Percentiles rank a stretch among this genome's conserved stretches.
phyloP scores from a whole-genome alignment of 495 filamentous ascomycete species.

The Filosporella fistucella region DNA sequence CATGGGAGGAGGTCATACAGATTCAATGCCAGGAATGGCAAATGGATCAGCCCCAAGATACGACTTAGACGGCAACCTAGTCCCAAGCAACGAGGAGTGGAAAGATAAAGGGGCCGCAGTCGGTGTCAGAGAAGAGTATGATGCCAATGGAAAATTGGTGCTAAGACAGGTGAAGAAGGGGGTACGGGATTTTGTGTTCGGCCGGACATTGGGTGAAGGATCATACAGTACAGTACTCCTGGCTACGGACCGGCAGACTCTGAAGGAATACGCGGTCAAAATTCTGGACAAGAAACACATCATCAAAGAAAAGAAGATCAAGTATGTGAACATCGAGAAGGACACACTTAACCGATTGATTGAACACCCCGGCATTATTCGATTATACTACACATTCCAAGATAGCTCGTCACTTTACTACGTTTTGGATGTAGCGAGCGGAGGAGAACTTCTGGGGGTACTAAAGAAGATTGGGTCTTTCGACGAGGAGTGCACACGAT shows the following conservation, averaged over 20 bases:
- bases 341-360: constrained; percentile 94
- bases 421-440: constrained; percentile 89
- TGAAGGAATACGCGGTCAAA: constrained; percentile 98
- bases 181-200: constrained; percentile 95
- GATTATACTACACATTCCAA: constrained; percentile 98
- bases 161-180: constrained; percentile 90
- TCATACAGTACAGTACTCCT: constrained; percentile 97
- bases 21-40: constrained; percentile 33
- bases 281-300: constrained; percentile 98
- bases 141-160: constrained; percentile 77
- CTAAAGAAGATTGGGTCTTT: constrained; percentile 93
- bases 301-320: constrained; percentile 99
- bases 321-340: constrained; percentile 99
- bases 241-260: constrained; percentile 90
- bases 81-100: constrained; percentile 85
- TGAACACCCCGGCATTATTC: constrained; percentile 94
- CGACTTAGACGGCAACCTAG: constrained; percentile 57
- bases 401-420: constrained; percentile 96
- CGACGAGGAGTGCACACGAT: constrained; percentile 90
- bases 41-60: constrained; percentile 40
- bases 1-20: constrained; percentile 38
- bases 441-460: constrained; percentile 87
- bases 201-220: constrained; percentile 86
- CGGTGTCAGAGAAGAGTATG: constrained; percentile 69
- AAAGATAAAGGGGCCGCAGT: constrained; percentile 89